phyloP scores from a whole-genome alignment of 192 early-diverging fungal species.

The Rhizoclosmatium globosum region DNA sequence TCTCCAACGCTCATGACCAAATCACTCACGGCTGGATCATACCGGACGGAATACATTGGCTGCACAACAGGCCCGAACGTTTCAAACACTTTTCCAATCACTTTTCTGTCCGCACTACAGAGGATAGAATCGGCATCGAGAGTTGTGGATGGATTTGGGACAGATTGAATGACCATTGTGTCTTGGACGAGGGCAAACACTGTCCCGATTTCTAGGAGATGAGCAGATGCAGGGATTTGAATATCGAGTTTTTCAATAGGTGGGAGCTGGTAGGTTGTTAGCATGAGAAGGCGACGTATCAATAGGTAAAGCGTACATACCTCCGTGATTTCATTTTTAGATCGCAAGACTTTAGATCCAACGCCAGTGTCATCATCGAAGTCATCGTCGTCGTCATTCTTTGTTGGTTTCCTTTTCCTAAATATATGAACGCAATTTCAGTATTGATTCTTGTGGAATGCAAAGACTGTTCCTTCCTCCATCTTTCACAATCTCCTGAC shows the following conservation, averaged over 20 bases:
- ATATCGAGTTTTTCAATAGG: slow-evolving; percentile 54
- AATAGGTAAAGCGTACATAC: neutral
- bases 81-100: slow-evolving; percentile 68
- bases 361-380: neutral
- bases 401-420: neutral
- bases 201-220: slow-evolving; percentile 66
- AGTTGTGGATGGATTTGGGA: slow-evolving; percentile 55
- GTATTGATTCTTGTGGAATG: neutral
- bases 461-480: neutral
- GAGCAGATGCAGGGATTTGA: slow-evolving; percentile 58
- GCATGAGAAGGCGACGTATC: too few species aligned
- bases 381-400: slow-evolving; percentile 8
- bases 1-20: slow-evolving; percentile 31
- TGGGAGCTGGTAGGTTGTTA: slow-evolving; percentile 24
- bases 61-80: slow-evolving; percentile 89
- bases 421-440: too few species aligned
- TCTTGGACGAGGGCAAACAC: slow-evolving; percentile 77
- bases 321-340: neutral
- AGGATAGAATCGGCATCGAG: slow-evolving; percentile 83
- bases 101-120: slow-evolving; percentile 62
- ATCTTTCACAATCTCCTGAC: neutral
- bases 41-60: slow-evolving; percentile 86
- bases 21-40: slow-evolving; percentile 53
- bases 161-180: slow-evolving; percentile 73
- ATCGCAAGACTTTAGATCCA: neutral